Evolutionary conservation across 2,329 filamentous ascomycete species (phyloP).

Genomic region (Aspergillus calidoustus): DNA sequence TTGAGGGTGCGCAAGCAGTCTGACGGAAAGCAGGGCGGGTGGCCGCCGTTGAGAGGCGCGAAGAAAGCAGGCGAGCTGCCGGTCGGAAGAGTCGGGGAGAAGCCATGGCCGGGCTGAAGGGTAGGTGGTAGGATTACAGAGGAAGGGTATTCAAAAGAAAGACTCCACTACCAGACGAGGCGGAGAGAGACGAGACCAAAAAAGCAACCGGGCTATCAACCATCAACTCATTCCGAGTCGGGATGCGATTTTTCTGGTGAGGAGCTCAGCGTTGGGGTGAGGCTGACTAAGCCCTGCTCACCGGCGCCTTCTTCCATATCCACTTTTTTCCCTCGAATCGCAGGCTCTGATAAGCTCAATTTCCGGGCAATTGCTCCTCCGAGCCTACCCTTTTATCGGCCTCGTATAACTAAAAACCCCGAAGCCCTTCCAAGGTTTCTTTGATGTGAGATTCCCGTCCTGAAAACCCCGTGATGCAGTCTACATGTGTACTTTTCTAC

Average conservation of each 20-base stretch:
- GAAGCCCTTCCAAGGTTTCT: neutral
- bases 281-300: constrained; percentile 41
- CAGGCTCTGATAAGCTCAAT: constrained; percentile 11
- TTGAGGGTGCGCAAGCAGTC: constrained; percentile 52
- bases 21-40: constrained; percentile 60
- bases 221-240: constrained; percentile 12
- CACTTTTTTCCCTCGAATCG: constrained; percentile 1
- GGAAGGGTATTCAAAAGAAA: constrained; percentile 18
- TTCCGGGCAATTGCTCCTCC: constrained; percentile 17
- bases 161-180: constrained; percentile 16
- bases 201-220: constrained; percentile 21
- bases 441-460: neutral
- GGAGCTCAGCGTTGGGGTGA: constrained; percentile 39
- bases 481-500: neutral
- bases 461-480: neutral
- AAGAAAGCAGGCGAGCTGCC: constrained; percentile 65
- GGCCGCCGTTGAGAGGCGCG: constrained; percentile 55
- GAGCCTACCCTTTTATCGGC: neutral
- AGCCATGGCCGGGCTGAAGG: constrained; percentile 57
- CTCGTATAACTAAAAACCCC: neutral
- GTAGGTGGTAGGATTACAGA: constrained; percentile 30
- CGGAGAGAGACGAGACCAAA: constrained; percentile 16
- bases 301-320: constrained; percentile 40
- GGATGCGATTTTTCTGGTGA: constrained; percentile 30
- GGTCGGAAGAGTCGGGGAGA: constrained; percentile 67